Base-by-base conservation (phyloP, 2,329 filamentous ascomycete species). In the Chrysoporthe puriensis region DNA sequence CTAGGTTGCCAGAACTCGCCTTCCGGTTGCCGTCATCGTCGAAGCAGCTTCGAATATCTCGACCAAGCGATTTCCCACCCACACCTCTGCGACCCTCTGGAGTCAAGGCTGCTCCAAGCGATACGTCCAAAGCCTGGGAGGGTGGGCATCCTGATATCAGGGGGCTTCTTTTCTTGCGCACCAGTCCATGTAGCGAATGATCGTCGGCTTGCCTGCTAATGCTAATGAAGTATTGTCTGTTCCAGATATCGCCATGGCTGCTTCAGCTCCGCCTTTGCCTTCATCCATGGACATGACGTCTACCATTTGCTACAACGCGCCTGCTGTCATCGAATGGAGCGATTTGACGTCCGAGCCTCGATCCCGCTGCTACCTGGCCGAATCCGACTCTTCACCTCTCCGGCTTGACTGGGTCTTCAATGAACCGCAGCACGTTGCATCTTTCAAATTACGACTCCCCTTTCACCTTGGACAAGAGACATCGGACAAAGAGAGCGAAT, bases 91-190 rank as follows among this genome's bases (percentile, higher is more conserved):
- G 26, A 26, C 26, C 8, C 8, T 40, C 8, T 40, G 5, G 36
- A 9, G 36, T 9, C 36, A 40, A 40, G 58, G 58, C 58, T 61
- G 58, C 40, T 40, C 58, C 4, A 4, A 44, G 4, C 40, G 14
- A 34, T 16, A 21, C 14, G 21, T 8, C 4, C 16, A 46, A 44
- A 61, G 58, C 58, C 40, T 61, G 58, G 58, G 58, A 13, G 58
- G 42, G 58, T 61, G 58, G 58, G 58, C 58, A 61, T 61, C 58
- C 58, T 61, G 36, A 61, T 16, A 46, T 7, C 58, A 61, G 36
- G 58, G 58, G 58, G 40, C 43, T 61, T 16, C 40, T 61, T 3
- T 61, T 44, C 46, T 43, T 11, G 18, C 40, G 42, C 58, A n/a
- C 42, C 14, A n/a, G 36, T 40, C 8, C 8, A 40, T 40, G 3